phyloP scores from a whole-genome alignment of 192 early-diverging fungal genomes.

The Entrophospora sp. region DNA sequence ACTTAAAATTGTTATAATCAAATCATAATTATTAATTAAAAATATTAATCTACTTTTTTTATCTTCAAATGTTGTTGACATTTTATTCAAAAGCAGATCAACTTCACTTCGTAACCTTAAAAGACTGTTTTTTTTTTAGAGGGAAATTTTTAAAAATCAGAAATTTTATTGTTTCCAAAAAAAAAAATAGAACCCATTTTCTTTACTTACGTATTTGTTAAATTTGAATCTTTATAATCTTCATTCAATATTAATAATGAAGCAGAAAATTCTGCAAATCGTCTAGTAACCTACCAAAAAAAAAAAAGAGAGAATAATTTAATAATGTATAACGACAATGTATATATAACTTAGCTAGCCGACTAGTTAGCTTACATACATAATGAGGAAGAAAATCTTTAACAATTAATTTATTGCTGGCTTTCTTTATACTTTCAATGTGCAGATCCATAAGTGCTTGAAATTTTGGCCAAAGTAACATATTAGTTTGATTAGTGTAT shows the following conservation, averaged over 20 bases:
- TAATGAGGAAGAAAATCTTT: constrained; percentile 78
- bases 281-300: constrained; percentile 58
- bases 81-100: constrained; percentile 62
- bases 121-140: constrained; percentile 34
- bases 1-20: constrained; percentile 70
- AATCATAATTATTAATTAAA: constrained; percentile 92
- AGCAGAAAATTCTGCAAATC: constrained; percentile 89
- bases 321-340: too few species aligned
- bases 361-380: too few species aligned
- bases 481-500: constrained; percentile 85
- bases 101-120: constrained; percentile 67
- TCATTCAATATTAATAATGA: constrained; percentile 87
- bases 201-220: constrained; percentile 58
- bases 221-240: constrained; percentile 75
- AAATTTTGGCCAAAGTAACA: constrained; percentile 89
- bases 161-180: too few species aligned
- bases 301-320: not conserved
- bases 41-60: constrained; percentile 65
- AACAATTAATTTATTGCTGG: constrained; percentile 49
- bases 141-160: not conserved
- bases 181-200: too few species aligned
- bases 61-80: constrained; percentile 65
- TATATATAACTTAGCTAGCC: too few species aligned
- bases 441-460: constrained; percentile 80
- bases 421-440: constrained; percentile 82